A percentile compares a stretch with the other conserved stretches of the same genome.
Evolutionary conservation across 1,284 basidiomycete species (phyloP).

Genomic region (Somion occarium): DNA sequence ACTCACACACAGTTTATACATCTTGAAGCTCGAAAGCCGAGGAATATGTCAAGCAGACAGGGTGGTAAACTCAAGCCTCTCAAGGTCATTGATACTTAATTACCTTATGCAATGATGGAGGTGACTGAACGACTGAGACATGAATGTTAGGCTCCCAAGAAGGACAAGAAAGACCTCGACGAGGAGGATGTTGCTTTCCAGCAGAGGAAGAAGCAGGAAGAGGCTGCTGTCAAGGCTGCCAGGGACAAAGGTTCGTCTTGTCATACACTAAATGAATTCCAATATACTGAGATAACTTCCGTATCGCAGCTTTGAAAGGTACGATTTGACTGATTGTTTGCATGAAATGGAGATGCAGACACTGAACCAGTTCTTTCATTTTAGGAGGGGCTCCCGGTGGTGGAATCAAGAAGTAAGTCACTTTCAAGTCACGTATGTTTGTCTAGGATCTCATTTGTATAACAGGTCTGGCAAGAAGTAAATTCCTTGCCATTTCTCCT

Average conservation of each 20-base stretch:
- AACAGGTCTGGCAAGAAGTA: constrained; percentile 71
- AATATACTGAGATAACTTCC: constrained; percentile 1
- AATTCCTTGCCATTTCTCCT: constrained; percentile 1
- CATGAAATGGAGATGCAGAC: not conserved
- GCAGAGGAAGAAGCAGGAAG: constrained; percentile 68
- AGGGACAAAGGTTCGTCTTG: constrained; percentile 53
- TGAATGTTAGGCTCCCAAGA: constrained; percentile 62
- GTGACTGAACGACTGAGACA: not conserved
- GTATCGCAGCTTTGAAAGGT: constrained; percentile 56
- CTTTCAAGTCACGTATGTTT: not conserved
- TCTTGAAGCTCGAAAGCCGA: not conserved
- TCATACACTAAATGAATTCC: not conserved
- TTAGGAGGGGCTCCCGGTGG: constrained; percentile 60
- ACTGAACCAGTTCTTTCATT: not conserved
- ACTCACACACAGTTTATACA: not conserved
- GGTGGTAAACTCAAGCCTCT: constrained; percentile 79
- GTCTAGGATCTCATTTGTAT: not conserved
- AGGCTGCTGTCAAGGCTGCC: constrained; percentile 63
- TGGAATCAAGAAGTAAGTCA: constrained; percentile 77
- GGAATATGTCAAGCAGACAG: constrained; percentile 72
- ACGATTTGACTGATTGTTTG: constrained; percentile 17
- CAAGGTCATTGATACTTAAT: constrained; percentile 43
- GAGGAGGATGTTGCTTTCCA: constrained; percentile 72
- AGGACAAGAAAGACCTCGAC: constrained; percentile 65
- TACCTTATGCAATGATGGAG: not conserved